These are phyloP conservation scores for Irpex sp. DNA, from an alignment of 1,284 basidiomycete genomes.

Conservation along the genomic window DNA sequence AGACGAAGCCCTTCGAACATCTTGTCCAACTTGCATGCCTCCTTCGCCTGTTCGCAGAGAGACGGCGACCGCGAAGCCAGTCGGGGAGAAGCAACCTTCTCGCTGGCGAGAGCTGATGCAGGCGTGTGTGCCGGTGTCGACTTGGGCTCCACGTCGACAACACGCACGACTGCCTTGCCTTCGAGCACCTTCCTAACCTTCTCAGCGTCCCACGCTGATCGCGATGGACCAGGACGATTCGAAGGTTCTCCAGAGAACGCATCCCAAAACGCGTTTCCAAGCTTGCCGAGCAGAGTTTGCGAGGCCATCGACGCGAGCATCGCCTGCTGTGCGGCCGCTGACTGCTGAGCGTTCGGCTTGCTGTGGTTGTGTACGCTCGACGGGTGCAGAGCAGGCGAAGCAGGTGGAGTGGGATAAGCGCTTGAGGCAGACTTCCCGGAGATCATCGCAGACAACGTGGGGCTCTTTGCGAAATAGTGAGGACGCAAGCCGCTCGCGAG, in stretches of 20 bases:
- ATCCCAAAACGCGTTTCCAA: constrained; percentile 77
- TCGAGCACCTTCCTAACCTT: constrained; percentile 76
- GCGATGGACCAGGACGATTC: constrained; percentile 18
- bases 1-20: constrained; percentile 6
- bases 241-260: constrained; percentile 58
- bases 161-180: constrained; percentile 67
- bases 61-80: constrained; percentile 1
- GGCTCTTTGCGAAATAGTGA: constrained; percentile 44
- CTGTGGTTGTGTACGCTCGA: constrained; percentile 1
- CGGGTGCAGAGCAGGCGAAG: constrained; percentile 21
- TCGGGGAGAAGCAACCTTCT: constrained; percentile 3
- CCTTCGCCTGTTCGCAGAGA: background rate
- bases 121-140: background rate
- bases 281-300: constrained; percentile 63
- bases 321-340: constrained; percentile 37
- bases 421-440: constrained; percentile 40
- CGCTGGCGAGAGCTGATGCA: background rate
- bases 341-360: constrained; percentile 15
- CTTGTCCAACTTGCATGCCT: constrained; percentile 5
- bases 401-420: constrained; percentile 30
- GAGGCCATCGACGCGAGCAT: constrained; percentile 65
- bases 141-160: constrained; percentile 64
- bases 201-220: constrained; percentile 58
- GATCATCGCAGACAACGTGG: constrained; percentile 39
- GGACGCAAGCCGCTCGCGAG: constrained; percentile 53